A percentile compares a stretch with the other conserved stretches of the same genome.
phyloP scores from a whole-genome alignment of 768 basidiomycete species.

The Lepiota brunneoincarnata region DNA sequence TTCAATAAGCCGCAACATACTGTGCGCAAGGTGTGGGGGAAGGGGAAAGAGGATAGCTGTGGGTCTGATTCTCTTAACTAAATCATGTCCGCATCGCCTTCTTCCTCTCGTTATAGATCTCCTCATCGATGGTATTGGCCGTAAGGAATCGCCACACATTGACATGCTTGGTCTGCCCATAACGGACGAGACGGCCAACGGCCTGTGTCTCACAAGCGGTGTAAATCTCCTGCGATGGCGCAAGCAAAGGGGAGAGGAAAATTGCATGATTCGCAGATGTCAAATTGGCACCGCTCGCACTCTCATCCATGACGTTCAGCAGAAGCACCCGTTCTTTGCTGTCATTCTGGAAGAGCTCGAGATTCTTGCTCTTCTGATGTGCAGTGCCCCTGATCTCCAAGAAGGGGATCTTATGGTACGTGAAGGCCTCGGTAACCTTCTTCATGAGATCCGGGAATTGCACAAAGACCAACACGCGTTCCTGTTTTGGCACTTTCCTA shows the following conservation, averaged over 20 bases:
- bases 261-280: slow-evolving; percentile 94
- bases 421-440: slow-evolving; percentile 84
- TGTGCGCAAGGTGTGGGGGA: not conserved
- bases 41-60: slow-evolving; percentile 1
- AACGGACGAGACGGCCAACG: slow-evolving; percentile 79
- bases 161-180: slow-evolving; percentile 79
- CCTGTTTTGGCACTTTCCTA: slow-evolving; percentile 71
- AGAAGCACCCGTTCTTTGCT: slow-evolving; percentile 78
- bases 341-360: slow-evolving; percentile 84
- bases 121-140: slow-evolving; percentile 84
- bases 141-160: slow-evolving; percentile 83
- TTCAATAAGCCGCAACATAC: not conserved
- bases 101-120: slow-evolving; percentile 66
- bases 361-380: slow-evolving; percentile 71
- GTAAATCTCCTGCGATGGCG: slow-evolving; percentile 80
- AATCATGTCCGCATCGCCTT: slow-evolving; percentile 18
- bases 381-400: slow-evolving; percentile 82
- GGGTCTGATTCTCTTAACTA: not conserved
- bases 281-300: slow-evolving; percentile 90
- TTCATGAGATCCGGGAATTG: slow-evolving; percentile 93
- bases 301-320: slow-evolving; percentile 92
- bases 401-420: slow-evolving; percentile 66
- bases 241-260: slow-evolving; percentile 89
- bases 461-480: slow-evolving; percentile 91
- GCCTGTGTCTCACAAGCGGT: slow-evolving; percentile 82